Evolutionary conservation across 208 protist genomes (phyloP), one percentile per base, ranked within the genome.

Genomic region (Leptomonas pyrrhocoris): DNA sequence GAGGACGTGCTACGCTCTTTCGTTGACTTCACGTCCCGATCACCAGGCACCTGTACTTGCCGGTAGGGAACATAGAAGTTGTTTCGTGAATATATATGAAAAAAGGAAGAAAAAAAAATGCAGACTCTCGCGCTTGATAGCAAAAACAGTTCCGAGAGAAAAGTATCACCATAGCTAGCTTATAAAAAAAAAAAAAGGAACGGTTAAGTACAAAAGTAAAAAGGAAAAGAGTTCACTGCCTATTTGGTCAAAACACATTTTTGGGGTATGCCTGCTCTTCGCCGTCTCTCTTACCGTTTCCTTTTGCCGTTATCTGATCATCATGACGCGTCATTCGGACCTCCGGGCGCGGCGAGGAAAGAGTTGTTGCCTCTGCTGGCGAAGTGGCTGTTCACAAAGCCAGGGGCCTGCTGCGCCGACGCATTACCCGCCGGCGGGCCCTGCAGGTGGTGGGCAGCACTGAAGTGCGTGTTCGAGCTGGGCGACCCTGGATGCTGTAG

Each of bases 341-440:
- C 60, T 6, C 57, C 19, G 19, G 60, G 62, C 1, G 64, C 59
- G 19, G 72, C 65, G 16, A 69, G 34, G 21, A 54, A 82, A 25
- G 45, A 31, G 49, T 64, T 69, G 64, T 43, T n/a, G 25, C 61
- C 58, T 11, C 54, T 18, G 36, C 66, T 69, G 48, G 60, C 43
- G 49, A 81, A 81, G 62, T 81, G 76, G 36, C 18, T 69, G 31
- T 59, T 74, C 11, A 40, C 34, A 16, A 51, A 30, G 38, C 63
- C 54, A 0, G 48, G 42, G 6, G 55, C 71, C 31, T 64, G 71
- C 23, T 38, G 46, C 25, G 15, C 8, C 7, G 71, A 56, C 23
- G 59, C 63, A 16, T 40, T 28, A 1, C 9, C 66, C 13, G 40
- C 27, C 43, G 21, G 58, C 45, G 61, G 65, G 34, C 31, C 13